Evolutionary conservation across 768 basidiomycete genomes (phyloP).

Genomic region (Crucibulum laeve): DNA sequence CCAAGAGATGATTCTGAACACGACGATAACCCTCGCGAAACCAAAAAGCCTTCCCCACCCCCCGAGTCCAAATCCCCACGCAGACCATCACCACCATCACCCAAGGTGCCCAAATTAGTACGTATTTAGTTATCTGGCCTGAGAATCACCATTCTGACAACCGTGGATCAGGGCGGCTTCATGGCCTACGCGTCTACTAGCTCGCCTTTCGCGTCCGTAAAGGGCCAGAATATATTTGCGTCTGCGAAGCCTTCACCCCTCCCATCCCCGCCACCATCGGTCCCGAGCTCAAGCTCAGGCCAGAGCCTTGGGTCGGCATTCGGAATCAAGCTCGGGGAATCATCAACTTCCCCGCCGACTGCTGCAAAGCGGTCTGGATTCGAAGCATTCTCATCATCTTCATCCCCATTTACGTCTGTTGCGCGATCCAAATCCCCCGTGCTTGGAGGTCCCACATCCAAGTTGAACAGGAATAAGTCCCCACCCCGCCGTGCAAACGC

Average conservation of each 20-base stretch:
- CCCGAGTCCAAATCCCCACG: slow-evolving; percentile 45
- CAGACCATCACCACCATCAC: slow-evolving; percentile 25
- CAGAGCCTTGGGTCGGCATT: slow-evolving; percentile 16
- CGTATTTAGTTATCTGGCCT: slow-evolving; percentile 15
- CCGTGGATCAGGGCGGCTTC: slow-evolving; percentile 54
- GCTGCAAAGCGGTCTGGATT: slow-evolving; percentile 29
- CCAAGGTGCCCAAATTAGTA: slow-evolving; percentile 39
- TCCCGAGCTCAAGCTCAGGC: background rate
- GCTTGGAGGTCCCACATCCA: slow-evolving; percentile 35
- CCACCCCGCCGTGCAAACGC: slow-evolving; percentile 44
- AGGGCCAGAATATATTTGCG: slow-evolving; percentile 57
- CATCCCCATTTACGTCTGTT: slow-evolving; percentile 24
- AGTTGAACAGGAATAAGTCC: slow-evolving; percentile 47
- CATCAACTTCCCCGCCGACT: slow-evolving; percentile 15
- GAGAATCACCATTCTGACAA: slow-evolving; percentile 1
- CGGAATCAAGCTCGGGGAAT: slow-evolving; percentile 15
- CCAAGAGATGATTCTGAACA: slow-evolving; percentile 58
- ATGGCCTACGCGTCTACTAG: slow-evolving; percentile 73
- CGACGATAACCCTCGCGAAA: slow-evolving; percentile 58
- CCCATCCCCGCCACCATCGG: slow-evolving; percentile 20
- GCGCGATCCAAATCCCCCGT: slow-evolving; percentile 52
- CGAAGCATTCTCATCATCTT: slow-evolving; percentile 24
- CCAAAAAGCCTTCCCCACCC: slow-evolving; percentile 63
- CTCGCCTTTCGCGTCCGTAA: slow-evolving; percentile 73
- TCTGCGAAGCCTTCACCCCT: slow-evolving; percentile 29